Conservation (phyloP, 495 filamentous ascomycete species). For the Niebla homalea region DNA sequence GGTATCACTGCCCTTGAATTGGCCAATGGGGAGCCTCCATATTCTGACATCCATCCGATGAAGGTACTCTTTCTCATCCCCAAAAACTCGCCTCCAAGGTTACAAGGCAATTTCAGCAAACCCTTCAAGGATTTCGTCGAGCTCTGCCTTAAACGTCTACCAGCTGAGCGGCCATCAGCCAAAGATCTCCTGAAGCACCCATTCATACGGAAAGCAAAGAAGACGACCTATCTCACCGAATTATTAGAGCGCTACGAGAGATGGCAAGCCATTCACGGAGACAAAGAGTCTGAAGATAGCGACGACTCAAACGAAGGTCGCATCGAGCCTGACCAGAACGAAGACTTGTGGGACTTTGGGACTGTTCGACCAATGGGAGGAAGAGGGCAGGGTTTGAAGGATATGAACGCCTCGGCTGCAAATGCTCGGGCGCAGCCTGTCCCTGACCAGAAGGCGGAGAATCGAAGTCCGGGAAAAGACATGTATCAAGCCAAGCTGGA, state of each 20-base stretch:
- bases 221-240: slow-evolving; percentile 80
- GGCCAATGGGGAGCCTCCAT: slow-evolving; percentile 85
- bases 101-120: slow-evolving; percentile 78
- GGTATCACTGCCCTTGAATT: slow-evolving; percentile 94
- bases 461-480: slow-evolving; percentile 12
- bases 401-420: slow-evolving; percentile 60
- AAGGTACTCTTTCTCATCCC: slow-evolving; percentile 96
- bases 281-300: slow-evolving; percentile 41
- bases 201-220: slow-evolving; percentile 81
- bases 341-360: slow-evolving; percentile 94
- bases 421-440: slow-evolving; percentile 39
- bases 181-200: slow-evolving; percentile 79
- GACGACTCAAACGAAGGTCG: slow-evolving; percentile 31
- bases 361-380: slow-evolving; percentile 63
- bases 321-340: slow-evolving; percentile 34
- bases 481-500: background rate
- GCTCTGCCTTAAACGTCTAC: slow-evolving; percentile 73
- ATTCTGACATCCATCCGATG: slow-evolving; percentile 97
- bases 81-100: slow-evolving; percentile 73
- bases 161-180: slow-evolving; percentile 73
- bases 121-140: slow-evolving; percentile 93
- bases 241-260: slow-evolving; percentile 80
- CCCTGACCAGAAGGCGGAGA: background rate
- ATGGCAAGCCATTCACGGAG: slow-evolving; percentile 59
- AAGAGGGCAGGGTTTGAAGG: slow-evolving; percentile 41